A percentile compares a stretch with the other conserved stretches of the same genome.
Conservation (phyloP, 2,329 filamentous ascomycete genomes). For the Botrytis fragariae region DNA sequence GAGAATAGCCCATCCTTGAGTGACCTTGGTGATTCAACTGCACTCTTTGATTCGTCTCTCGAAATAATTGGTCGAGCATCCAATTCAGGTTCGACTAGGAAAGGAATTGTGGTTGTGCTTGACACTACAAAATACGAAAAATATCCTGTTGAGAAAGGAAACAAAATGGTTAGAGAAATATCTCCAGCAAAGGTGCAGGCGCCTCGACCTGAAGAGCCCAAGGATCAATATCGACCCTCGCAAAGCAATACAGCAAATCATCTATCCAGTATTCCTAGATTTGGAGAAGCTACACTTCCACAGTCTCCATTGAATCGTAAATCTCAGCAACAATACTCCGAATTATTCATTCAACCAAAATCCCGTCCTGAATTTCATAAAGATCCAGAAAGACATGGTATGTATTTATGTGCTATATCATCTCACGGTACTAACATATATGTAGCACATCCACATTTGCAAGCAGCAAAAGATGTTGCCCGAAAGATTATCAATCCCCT, state of each 20-base stretch:
- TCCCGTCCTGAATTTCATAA: slow-evolving; percentile 37
- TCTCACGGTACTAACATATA: background rate
- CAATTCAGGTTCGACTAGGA: slow-evolving; percentile 22
- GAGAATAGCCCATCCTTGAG: slow-evolving; percentile 28
- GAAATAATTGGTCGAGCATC: slow-evolving; percentile 17
- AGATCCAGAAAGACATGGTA: slow-evolving; percentile 31
- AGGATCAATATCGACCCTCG: slow-evolving; percentile 27
- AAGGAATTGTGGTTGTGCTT: slow-evolving; percentile 28
- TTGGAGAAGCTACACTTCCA: slow-evolving; percentile 36
- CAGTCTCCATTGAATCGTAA: slow-evolving; percentile 36
- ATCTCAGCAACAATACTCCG: slow-evolving; percentile 29
- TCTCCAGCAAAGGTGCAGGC: slow-evolving; percentile 35
- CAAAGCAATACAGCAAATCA: slow-evolving; percentile 21
- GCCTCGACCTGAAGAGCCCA: slow-evolving; percentile 27
- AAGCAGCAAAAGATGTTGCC: slow-evolving; percentile 34
- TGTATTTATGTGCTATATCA: slow-evolving; percentile 2
- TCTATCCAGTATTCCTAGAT: slow-evolving; percentile 31
- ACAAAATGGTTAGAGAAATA: slow-evolving; percentile 39
- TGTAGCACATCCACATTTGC: slow-evolving; percentile 34
- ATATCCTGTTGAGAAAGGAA: background rate
- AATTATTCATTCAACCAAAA: slow-evolving; percentile 38
- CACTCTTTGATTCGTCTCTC: slow-evolving; percentile 32
- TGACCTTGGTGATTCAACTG: slow-evolving; percentile 38
- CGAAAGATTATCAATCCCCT: slow-evolving; percentile 33
- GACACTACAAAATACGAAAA: slow-evolving; percentile 20